Conservation (phyloP, 345 rosid species). For the Ricinus communis region DNA sequence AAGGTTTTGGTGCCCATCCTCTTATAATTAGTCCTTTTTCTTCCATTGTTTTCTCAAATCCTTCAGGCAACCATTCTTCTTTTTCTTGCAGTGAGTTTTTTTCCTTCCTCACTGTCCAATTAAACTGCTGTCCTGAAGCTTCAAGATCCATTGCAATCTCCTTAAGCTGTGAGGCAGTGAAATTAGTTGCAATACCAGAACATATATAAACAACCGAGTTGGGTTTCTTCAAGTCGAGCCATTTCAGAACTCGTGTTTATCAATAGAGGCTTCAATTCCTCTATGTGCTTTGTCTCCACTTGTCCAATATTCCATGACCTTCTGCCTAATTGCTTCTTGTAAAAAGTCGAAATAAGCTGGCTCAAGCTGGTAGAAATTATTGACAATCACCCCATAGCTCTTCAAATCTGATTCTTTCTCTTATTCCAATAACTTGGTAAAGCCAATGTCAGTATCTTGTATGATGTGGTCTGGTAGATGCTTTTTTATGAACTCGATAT, state of each 20-base stretch:
- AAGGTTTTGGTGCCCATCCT: conserved; percentile 25
- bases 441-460: too few species aligned
- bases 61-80: conserved; percentile 30
- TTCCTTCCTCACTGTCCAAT: conserved; percentile 50
- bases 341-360: too few species aligned
- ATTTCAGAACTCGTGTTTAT: conserved; percentile 31
- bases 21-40: conserved; percentile 13
- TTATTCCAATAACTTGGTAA: too few species aligned
- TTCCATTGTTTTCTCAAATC: conserved; percentile 39
- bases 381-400: too few species aligned
- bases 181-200: conserved; percentile 45
- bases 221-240: conserved; percentile 47
- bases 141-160: conserved; percentile 50
- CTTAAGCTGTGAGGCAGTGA: conserved; percentile 35
- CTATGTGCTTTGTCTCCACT: too few species aligned
- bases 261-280: too few species aligned
- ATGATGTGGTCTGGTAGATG: too few species aligned
- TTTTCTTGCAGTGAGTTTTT: conserved; percentile 16
- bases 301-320: too few species aligned
- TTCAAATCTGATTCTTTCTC: too few species aligned
- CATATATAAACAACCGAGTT: conserved; percentile 49
- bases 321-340: too few species aligned
- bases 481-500: too few species aligned
- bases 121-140: conserved; percentile 36
- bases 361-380: too few species aligned